These are phyloP conservation scores for Blattamonas nauphoetae DNA, from an alignment of 78 protist genomes.

Conservation along the genomic window DNA sequence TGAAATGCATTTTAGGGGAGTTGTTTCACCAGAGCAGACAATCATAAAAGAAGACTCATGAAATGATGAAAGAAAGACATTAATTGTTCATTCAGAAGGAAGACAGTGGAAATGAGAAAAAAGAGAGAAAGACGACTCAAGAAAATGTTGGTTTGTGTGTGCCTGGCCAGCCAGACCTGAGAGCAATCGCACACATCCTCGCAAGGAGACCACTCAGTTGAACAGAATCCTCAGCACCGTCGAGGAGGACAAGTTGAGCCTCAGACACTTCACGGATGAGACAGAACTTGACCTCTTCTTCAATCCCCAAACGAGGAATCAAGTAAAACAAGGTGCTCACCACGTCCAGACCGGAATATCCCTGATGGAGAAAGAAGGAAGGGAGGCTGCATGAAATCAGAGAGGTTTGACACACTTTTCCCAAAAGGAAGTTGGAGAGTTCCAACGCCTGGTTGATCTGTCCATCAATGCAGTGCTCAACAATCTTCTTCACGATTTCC, in stretches of 20 bases:
- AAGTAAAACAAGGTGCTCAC: neutral
- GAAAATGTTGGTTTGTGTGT: too few relatives aligned
- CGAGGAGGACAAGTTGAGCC: conserved; percentile 60
- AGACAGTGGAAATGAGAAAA: too few relatives aligned
- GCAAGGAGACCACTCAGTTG: conserved; percentile 78
- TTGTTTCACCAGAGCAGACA: too few relatives aligned
- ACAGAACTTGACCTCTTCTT: neutral
- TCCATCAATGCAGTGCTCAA: conserved; percentile 26
- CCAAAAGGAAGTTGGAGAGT: neutral
- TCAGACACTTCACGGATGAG: conserved; percentile 60
- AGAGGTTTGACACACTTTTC: conserved; percentile 52
- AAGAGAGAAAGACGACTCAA: too few relatives aligned
- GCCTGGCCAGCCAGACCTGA: neutral
- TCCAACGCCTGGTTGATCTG: conserved; percentile 31
- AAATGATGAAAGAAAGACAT: too few relatives aligned
- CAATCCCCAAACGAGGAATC: neutral
- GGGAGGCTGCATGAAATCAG: neutral
- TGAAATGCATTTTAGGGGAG: too few relatives aligned
- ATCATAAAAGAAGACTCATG: too few relatives aligned
- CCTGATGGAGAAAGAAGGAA: neutral
- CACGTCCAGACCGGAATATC: neutral
- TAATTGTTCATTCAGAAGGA: too few relatives aligned
- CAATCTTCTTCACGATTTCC: conserved; percentile 30
- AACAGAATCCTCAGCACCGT: conserved; percentile 67
- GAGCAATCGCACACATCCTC: conserved; percentile 16